phyloP scores from a whole-genome alignment of 2,329 filamentous ascomycete species.

The Arthrobotrys megalospora region DNA sequence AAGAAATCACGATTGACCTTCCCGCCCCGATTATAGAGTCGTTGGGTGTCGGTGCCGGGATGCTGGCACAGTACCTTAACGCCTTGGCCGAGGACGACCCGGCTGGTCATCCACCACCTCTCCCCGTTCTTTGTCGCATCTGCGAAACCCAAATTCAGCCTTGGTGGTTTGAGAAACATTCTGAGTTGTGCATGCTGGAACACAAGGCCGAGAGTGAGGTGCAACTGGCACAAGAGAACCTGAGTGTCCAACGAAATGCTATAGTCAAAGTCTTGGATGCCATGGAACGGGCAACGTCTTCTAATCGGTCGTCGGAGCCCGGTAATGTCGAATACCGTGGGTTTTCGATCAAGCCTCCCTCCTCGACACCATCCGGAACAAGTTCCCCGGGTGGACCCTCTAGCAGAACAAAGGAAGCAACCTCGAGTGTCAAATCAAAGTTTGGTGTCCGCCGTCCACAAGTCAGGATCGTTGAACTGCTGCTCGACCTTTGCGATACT shows the following conservation, averaged over 20 bases:
- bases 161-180: conserved; percentile 99
- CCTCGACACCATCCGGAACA: conserved; percentile 75
- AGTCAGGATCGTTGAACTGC: conserved; percentile 91
- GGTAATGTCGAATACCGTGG: conserved; percentile 65
- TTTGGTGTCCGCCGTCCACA: conserved; percentile 93
- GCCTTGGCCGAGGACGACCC: conserved; percentile 86
- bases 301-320: conserved; percentile 68
- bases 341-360: conserved; percentile 82
- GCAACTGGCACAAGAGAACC: conserved; percentile 91
- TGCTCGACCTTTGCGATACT: conserved; percentile 96
- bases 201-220: conserved; percentile 98
- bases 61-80: conserved; percentile 93
- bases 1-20: conserved; percentile 96
- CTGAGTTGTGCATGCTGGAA: conserved; percentile 94
- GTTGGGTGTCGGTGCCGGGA: conserved; percentile 91
- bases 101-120: conserved; percentile 83
- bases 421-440: conserved; percentile 69
- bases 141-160: conserved; percentile 97
- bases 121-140: conserved; percentile 92
- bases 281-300: conserved; percentile 81
- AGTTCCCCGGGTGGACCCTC: conserved; percentile 74
- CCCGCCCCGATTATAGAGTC: conserved; percentile 91
- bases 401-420: conserved; percentile 73
- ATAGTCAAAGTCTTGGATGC: conserved; percentile 97
- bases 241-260: conserved; percentile 91